Base-by-base conservation (phyloP, 345 rosid species). In the Pistacia integerrima region DNA sequence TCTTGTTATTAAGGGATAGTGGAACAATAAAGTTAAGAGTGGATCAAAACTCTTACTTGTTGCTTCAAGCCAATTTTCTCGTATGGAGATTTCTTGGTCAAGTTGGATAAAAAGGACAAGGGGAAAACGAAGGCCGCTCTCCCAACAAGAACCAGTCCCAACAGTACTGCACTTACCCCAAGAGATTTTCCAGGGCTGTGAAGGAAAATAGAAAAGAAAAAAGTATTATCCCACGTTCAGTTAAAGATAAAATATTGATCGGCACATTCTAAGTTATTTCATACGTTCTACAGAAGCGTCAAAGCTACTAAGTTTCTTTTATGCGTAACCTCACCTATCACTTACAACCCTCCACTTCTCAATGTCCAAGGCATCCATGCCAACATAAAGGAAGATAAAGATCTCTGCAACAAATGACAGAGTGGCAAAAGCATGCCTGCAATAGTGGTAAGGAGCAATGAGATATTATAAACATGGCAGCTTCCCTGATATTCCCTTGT, bases 281-380 rank as follows among this genome's bases (percentile, higher is more conserved):
- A 52, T 46, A 54, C 55, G 30, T 55, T 36, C 58, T 38, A 73
- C 57, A 59, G n/a, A 61, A 28, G 22, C 22, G 22, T 22, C 22
- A 22, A 22, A 22, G 22, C 22, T 22, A 22, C 25, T 38, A 66
- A 66, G 10, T 62, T 25, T 66, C 48, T 36, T 25, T 59, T 22
- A 22, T 67, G 2, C 25, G 56, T 77, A n/a, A 72, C 62, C 87
- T 83, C 77, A 93, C 98, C 94, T 96, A 75, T 90, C 81, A 14
- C 97, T 90, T 54, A 92, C 90, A 63, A 82, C 90, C 35, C 74
- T 83, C 99, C 99, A 93, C 78, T 91, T 96, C 82, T 93, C 97
- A 2, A 96, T 96, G 75, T 96, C 98, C 69, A 96, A 78, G 78
- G 99, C 98, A 59, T 95, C 99, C 99, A 95, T 95, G 57, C 99